These are phyloP conservation scores for Aethionema arabicum DNA, from an alignment of 345 rosid species.

Conservation along the genomic window DNA sequence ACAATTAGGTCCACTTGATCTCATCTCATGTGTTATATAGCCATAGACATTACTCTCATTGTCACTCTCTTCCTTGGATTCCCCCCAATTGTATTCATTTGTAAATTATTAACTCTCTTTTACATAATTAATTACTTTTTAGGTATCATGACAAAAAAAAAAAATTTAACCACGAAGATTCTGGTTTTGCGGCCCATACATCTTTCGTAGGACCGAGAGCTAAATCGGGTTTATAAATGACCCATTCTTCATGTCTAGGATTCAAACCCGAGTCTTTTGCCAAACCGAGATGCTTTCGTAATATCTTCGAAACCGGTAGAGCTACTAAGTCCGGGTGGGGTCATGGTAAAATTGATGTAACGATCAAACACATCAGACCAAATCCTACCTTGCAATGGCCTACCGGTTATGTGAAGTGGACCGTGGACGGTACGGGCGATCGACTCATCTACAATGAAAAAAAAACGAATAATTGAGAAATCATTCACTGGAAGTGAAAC, in stretches of 20 bases:
- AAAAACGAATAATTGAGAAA: conserved; percentile 12
- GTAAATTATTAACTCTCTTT: neutral
- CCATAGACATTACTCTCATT: conserved; percentile 15
- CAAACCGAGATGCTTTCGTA: too few relatives aligned
- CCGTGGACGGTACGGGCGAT: conserved; percentile 28
- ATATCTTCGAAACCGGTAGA: too few relatives aligned
- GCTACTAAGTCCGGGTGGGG: too few relatives aligned
- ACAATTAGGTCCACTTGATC: conserved; percentile 5
- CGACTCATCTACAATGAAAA: conserved; percentile 13
- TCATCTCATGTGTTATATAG: conserved; percentile 29
- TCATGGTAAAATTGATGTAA: neutral
- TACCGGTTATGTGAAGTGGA: conserved; percentile 18
- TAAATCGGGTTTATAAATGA: too few relatives aligned
- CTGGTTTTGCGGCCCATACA: too few relatives aligned
- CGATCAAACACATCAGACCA: neutral
- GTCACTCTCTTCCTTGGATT: conserved; percentile 25
- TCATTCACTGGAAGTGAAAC: conserved; percentile 3
- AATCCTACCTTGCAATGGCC: neutral
- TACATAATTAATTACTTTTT: neutral
- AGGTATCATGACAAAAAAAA: too few relatives aligned
- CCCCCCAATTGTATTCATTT: conserved; percentile 6
- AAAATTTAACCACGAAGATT: too few relatives aligned
- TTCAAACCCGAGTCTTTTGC: too few relatives aligned
- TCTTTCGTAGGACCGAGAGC: too few relatives aligned
- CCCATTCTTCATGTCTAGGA: too few relatives aligned